A percentile compares a stretch with the other conserved stretches of the same genome.
Evolutionary conservation across 495 filamentous ascomycete species (phyloP).

Genomic region (Margaritispora aquatica): DNA sequence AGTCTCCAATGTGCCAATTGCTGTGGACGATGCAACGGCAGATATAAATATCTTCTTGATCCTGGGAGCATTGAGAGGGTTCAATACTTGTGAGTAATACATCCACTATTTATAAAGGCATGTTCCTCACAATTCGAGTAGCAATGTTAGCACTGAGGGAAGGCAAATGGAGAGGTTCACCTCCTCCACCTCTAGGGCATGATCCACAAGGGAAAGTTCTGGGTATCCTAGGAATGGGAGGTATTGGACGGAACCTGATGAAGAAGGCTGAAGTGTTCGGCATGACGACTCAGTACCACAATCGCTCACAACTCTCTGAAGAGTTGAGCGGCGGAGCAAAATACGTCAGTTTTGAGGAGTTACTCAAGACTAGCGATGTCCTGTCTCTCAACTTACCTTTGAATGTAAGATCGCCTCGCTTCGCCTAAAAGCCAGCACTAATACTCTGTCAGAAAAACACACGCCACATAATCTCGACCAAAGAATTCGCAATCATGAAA

Average conservation of each 20-base stretch:
- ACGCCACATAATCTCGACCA: constrained; percentile 60
- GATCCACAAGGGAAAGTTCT: constrained; percentile 62
- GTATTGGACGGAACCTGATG: constrained; percentile 72
- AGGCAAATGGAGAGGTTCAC: constrained; percentile 52
- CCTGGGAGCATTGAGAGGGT: constrained; percentile 60
- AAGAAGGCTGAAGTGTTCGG: constrained; percentile 56
- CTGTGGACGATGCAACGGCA: constrained; percentile 74
- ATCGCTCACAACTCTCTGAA: constrained; percentile 30
- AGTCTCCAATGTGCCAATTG: constrained; percentile 76
- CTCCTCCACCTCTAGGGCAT: constrained; percentile 45
- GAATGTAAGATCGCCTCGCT: constrained; percentile 59
- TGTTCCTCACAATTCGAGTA: constrained; percentile 22
- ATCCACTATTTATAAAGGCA: background rate
- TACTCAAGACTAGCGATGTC: constrained; percentile 64
- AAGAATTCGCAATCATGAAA: constrained; percentile 66
- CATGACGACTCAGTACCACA: constrained; percentile 39
- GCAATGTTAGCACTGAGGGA: constrained; percentile 27
- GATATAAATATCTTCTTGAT: constrained; percentile 75
- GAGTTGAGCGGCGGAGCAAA: constrained; percentile 51
- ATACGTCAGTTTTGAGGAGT: constrained; percentile 62
- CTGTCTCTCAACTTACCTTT: constrained; percentile 73
- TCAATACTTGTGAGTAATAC: constrained; percentile 16
- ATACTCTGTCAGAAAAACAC: constrained; percentile 37
- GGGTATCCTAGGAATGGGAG: constrained; percentile 80
- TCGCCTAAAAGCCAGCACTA: constrained; percentile 42